These are phyloP conservation scores for Hericium rajendrae DNA, from an alignment of 768 basidiomycete genomes.

Conservation along the genomic window DNA sequence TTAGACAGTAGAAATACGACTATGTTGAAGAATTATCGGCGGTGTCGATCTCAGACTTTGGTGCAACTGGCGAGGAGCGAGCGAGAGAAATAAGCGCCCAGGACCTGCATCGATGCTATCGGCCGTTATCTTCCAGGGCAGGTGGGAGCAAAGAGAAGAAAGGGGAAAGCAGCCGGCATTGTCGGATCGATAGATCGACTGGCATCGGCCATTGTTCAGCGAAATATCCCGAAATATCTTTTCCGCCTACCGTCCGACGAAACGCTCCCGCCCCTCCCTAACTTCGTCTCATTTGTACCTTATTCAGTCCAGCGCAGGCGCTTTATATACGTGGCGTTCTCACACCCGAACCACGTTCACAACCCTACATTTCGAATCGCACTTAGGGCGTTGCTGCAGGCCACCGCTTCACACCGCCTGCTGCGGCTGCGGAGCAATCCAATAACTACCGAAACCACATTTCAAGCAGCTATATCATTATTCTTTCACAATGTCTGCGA, in stretches of 20 bases:
- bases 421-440: not conserved
- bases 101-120: too few relatives aligned
- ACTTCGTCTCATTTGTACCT: not conserved
- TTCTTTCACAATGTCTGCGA: conserved; percentile 3
- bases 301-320: not conserved
- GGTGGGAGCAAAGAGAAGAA: too few relatives aligned
- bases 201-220: not conserved
- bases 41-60: too few relatives aligned
- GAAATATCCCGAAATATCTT: not conserved
- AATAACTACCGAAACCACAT: too few relatives aligned
- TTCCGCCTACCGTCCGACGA: too few relatives aligned
- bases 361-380: not conserved
- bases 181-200: not conserved
- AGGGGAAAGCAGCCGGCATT: too few relatives aligned
- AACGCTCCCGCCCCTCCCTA: not conserved
- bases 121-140: too few relatives aligned
- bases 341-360: not conserved
- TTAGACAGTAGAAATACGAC: too few relatives aligned
- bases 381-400: not conserved
- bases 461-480: not conserved
- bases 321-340: not conserved
- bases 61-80: too few relatives aligned
- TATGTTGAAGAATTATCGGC: too few relatives aligned
- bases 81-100: too few relatives aligned
- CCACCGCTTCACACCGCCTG: not conserved